Conservation (phyloP, 257 asterid genomes). For the Solanum chaucha region DNA sequence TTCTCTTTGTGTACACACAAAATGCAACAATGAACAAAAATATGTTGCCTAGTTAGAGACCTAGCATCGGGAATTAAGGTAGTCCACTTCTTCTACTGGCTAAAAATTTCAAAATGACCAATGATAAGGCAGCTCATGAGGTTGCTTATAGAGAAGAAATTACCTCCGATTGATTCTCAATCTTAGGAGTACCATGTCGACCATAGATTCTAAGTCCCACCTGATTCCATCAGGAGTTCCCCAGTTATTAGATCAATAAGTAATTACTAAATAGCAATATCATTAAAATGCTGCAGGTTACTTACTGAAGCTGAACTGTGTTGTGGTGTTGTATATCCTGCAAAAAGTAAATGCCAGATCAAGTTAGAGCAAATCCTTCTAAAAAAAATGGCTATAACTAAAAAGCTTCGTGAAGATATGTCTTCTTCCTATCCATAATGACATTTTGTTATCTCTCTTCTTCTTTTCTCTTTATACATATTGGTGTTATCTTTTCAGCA, state of each 20-base stretch:
- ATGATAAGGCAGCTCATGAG: not conserved
- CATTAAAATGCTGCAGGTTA: slow-evolving; percentile 3
- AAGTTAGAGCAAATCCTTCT: slow-evolving; percentile 15
- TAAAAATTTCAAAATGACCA: not conserved
- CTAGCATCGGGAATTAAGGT: not conserved
- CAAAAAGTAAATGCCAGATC: slow-evolving; percentile 7
- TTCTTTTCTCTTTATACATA: not conserved
- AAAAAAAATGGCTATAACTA: not conserved
- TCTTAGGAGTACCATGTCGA: slow-evolving; percentile 23
- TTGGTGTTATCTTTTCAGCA: not conserved
- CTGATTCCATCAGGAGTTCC: slow-evolving; percentile 26
- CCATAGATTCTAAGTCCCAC: slow-evolving; percentile 24
- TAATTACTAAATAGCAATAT: not conserved
- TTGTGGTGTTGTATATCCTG: slow-evolving; percentile 57
- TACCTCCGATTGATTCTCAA: slow-evolving; percentile 44
- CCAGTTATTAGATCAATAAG: slow-evolving; percentile 3
- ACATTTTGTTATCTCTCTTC: not conserved
- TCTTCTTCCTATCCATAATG: not conserved
- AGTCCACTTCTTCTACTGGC: not conserved
- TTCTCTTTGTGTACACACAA: not conserved
- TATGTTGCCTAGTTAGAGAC: not conserved
- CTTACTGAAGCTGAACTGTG: slow-evolving; percentile 60
- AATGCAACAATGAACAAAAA: not conserved
- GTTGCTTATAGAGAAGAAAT: not conserved
- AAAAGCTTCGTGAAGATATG: not conserved